Evolutionary conservation across 129 eudicot genomes (phyloP).

Genomic region (Chrysanthemum lavandulifolium): DNA sequence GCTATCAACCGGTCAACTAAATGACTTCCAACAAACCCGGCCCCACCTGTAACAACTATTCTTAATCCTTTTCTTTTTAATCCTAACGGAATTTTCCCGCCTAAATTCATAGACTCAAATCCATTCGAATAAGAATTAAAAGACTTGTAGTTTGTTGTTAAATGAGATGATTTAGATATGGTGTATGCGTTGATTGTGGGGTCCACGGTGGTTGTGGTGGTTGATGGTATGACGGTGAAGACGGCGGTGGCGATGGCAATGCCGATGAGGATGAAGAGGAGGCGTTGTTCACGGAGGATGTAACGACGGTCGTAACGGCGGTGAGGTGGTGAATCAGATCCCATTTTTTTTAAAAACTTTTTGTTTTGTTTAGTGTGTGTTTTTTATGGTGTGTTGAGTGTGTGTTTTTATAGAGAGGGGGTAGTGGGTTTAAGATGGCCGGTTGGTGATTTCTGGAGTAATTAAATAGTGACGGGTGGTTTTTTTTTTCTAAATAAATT

Average conservation of each 20-base stretch:
- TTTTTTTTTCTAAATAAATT: too few species aligned
- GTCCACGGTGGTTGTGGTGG: constrained; percentile 1
- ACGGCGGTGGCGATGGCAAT: constrained; percentile 57
- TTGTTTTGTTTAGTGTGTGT: not conserved
- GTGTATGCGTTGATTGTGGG: constrained; percentile 20
- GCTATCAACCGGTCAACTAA: constrained; percentile 75
- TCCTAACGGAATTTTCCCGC: constrained; percentile 79
- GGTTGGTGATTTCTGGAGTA: constrained; percentile 34
- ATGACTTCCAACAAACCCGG: constrained; percentile 93
- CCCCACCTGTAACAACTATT: constrained; percentile 92
- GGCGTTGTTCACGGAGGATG: constrained; percentile 76
- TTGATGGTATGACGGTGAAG: constrained; percentile 46
- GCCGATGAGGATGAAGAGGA: constrained; percentile 66
- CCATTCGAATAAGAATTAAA: constrained; percentile 22
- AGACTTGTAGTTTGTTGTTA: constrained; percentile 20
- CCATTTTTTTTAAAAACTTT: constrained; percentile 32
- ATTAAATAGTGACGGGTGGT: constrained; percentile 4
- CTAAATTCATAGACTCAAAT: constrained; percentile 43
- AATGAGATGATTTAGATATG: constrained; percentile 30
- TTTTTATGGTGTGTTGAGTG: not conserved
- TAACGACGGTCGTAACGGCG: constrained; percentile 64
- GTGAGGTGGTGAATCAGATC: constrained; percentile 53
- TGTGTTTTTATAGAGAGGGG: constrained; percentile 1
- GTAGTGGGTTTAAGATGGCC: constrained; percentile 20
- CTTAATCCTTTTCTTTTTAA: constrained; percentile 62